These are phyloP conservation scores for Camellia oleifera DNA, from an alignment of 179 eudicot species.

Conservation along the genomic window DNA sequence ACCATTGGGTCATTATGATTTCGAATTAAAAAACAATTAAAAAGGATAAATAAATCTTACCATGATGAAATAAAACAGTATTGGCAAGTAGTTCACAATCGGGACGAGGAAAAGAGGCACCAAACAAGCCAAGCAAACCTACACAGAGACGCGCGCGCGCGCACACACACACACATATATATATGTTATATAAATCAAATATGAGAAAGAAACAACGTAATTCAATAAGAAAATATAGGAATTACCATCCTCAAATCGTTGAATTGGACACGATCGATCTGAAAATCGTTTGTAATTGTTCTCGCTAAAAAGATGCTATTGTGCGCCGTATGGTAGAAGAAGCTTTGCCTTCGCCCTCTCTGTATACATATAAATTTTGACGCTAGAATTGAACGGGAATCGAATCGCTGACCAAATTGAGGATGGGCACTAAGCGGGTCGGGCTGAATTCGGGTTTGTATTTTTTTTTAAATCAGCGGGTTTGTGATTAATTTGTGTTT, in stretches of 20 bases:
- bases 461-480: too few species aligned
- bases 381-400: neutral
- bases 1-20: too few species aligned
- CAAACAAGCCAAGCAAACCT: slow-evolving; percentile 57
- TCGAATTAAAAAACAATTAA: too few species aligned
- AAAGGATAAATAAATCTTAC: slow-evolving; percentile 17
- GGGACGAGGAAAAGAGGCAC: slow-evolving; percentile 64
- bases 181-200: neutral
- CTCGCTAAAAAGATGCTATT: too few species aligned
- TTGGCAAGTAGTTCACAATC: slow-evolving; percentile 49
- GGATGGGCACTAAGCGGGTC: too few species aligned
- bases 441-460: too few species aligned
- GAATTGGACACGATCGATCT: neutral
- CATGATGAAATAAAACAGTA: slow-evolving; percentile 44
- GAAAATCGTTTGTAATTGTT: neutral
- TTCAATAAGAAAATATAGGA: neutral
- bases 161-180: neutral
- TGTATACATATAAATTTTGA: neutral
- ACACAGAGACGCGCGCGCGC: neutral
- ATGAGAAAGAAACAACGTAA: neutral
- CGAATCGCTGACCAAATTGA: neutral
- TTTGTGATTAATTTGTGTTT: too few species aligned
- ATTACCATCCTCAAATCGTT: neutral
- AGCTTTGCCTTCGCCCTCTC: neutral
- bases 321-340: neutral